phyloP scores from a whole-genome alignment of 1,139 yeast species.

The Yamadazyma diospyri region DNA sequence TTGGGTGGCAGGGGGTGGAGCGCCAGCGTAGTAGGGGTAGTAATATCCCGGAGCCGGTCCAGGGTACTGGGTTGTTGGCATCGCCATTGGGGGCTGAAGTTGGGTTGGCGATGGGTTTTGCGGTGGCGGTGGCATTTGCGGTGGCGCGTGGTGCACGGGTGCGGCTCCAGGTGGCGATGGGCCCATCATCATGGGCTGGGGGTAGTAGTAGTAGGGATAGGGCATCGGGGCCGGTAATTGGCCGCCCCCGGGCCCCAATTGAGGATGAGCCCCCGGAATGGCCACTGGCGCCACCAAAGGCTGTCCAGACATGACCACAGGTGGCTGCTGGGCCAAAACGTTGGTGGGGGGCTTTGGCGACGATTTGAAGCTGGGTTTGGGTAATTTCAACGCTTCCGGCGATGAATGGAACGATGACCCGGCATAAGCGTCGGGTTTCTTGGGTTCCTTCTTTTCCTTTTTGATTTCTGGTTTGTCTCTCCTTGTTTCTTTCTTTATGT shows the following conservation, averaged over 20 bases:
- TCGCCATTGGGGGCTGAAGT: slow-evolving; percentile 2
- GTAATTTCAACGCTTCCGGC: slow-evolving; percentile 54
- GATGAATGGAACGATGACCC: slow-evolving; percentile 59
- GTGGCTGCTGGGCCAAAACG: background rate
- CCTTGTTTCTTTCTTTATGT: slow-evolving; percentile 9
- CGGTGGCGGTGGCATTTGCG: slow-evolving; percentile 22
- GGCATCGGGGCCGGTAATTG: slow-evolving; percentile 1
- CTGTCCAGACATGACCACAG: background rate
- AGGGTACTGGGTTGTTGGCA: slow-evolving; percentile 5
- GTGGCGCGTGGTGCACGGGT: slow-evolving; percentile 16
- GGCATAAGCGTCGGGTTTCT: slow-evolving; percentile 42
- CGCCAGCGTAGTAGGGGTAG: slow-evolving; percentile 6
- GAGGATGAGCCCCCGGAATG: background rate
- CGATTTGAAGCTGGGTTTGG: slow-evolving; percentile 50
- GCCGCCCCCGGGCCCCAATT: background rate
- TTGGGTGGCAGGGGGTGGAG: slow-evolving; percentile 3
- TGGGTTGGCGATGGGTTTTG: slow-evolving; percentile 1
- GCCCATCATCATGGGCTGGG: slow-evolving; percentile 1
- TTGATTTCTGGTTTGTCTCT: slow-evolving; percentile 14
- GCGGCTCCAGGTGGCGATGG: slow-evolving; percentile 10
- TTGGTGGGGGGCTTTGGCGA: slow-evolving; percentile 15
- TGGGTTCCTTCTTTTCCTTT: slow-evolving; percentile 8
- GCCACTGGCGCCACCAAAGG: too few species aligned
- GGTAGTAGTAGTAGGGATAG: slow-evolving; percentile 3
- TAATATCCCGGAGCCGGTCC: slow-evolving; percentile 11